Conservation (phyloP, 2,329 filamentous ascomycete species). For the Pseudogymnoascus sp. region DNA sequence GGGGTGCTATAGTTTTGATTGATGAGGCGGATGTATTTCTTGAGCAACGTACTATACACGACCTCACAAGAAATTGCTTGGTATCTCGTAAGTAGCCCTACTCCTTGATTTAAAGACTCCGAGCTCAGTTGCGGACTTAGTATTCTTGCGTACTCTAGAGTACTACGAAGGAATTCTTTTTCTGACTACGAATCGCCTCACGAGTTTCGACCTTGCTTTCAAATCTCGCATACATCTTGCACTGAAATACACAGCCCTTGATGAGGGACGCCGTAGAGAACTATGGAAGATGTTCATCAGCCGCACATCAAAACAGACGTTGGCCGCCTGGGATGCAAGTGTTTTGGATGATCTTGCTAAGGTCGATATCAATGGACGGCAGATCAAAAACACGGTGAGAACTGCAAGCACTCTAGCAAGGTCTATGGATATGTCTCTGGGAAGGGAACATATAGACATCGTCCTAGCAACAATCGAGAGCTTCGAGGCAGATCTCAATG, state of each 20-base stretch:
- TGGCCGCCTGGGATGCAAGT: not conserved
- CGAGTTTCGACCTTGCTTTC: slow-evolving; percentile 32
- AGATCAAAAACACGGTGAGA: slow-evolving; percentile 7
- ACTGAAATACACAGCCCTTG: slow-evolving; percentile 23
- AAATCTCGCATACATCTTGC: slow-evolving; percentile 28
- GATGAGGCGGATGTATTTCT: slow-evolving; percentile 34
- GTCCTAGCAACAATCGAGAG: slow-evolving; percentile 10
- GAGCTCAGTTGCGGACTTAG: slow-evolving; percentile 34
- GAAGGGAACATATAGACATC: not conserved
- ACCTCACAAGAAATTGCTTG: slow-evolving; percentile 28
- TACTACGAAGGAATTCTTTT: slow-evolving; percentile 33
- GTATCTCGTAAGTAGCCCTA: slow-evolving; percentile 20
- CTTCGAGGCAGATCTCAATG: slow-evolving; percentile 12
- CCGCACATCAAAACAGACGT: not conserved
- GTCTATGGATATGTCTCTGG: not conserved
- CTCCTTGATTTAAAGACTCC: slow-evolving; percentile 35
- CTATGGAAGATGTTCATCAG: slow-evolving; percentile 20
- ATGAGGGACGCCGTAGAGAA: slow-evolving; percentile 15
- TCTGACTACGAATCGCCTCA: slow-evolving; percentile 31
- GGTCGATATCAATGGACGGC: not conserved
- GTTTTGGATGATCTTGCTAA: not conserved
- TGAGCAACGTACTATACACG: slow-evolving; percentile 25
- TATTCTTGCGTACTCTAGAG: slow-evolving; percentile 33
- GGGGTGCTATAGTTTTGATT: slow-evolving; percentile 28
- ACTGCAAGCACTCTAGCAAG: not conserved